A percentile compares a stretch with the other conserved stretches of the same genome.
These are phyloP conservation scores for Magnaporthiopsis incrustans DNA, from an alignment of 2,329 filamentous ascomycete genomes.

Conservation along the genomic window DNA sequence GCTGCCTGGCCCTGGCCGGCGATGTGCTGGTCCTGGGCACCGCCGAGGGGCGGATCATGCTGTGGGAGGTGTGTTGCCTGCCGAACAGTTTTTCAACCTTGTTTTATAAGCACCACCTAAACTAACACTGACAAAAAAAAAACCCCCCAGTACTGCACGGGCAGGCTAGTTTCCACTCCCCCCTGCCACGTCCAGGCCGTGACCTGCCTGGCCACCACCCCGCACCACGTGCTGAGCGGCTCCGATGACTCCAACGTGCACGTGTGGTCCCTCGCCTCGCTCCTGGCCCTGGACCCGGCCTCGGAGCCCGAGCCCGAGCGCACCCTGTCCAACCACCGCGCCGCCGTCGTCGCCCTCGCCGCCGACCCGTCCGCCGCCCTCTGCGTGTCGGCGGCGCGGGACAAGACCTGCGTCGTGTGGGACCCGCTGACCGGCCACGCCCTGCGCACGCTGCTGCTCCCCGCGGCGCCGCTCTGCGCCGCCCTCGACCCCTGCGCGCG, in stretches of 20 bases:
- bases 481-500: constrained; percentile 76
- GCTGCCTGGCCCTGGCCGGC: constrained; percentile 63
- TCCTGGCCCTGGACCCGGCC: constrained; percentile 54
- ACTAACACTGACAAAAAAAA: constrained; percentile 8
- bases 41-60: constrained; percentile 72
- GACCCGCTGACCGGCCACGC: constrained; percentile 74
- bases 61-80: constrained; percentile 70
- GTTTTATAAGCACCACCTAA: no score
- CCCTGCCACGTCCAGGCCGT: constrained; percentile 75
- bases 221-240: constrained; percentile 66
- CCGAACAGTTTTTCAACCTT: no score
- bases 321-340: constrained; percentile 71
- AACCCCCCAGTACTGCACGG: constrained; percentile 55
- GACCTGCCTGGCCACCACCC: constrained; percentile 64
- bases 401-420: constrained; percentile 89
- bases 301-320: constrained; percentile 60
- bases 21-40: constrained; percentile 75
- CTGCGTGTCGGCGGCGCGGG: constrained; percentile 73
- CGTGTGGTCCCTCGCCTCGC: constrained; percentile 75
- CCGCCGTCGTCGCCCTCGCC: constrained; percentile 62
- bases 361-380: constrained; percentile 46
- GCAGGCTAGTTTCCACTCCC: constrained; percentile 66
- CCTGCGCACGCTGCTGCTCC: constrained; percentile 75
- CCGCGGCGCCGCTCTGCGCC: constrained; percentile 62
- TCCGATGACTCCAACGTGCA: constrained; percentile 85